A percentile compares a stretch with the other conserved stretches of the same genome.
phyloP scores from a whole-genome alignment of 495 filamentous ascomycete species.

The Bryoglossum gracile region DNA sequence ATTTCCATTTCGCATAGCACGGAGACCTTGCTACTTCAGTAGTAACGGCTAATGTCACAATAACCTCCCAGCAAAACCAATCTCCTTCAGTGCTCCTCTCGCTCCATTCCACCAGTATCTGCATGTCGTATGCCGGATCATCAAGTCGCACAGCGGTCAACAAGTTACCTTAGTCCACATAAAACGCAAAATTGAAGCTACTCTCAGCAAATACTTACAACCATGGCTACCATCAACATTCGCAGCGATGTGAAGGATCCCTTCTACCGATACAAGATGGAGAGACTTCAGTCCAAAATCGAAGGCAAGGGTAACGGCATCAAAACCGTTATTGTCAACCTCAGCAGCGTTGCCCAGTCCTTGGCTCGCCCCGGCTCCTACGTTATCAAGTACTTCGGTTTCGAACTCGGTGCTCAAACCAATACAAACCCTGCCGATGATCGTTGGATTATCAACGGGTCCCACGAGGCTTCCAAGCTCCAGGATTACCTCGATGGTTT shows the following conservation, averaged over 20 bases:
- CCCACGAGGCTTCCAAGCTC: conserved; percentile 90
- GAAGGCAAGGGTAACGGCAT: conserved; percentile 98
- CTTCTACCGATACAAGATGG: conserved; percentile 99
- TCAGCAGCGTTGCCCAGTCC: conserved; percentile 89
- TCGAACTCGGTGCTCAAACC: conserved; percentile 96
- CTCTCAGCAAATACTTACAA: conserved; percentile 37
- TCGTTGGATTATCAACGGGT: conserved; percentile 99
- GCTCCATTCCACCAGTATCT: conserved; percentile 22
- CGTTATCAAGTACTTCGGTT: conserved; percentile 99
- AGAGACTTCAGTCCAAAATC: conserved; percentile 95
- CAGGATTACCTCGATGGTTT: conserved; percentile 98
- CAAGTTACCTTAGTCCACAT: conserved; percentile 26
- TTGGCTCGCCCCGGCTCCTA: conserved; percentile 88
- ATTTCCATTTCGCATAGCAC: conserved; percentile 86
- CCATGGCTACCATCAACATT: conserved; percentile 91
- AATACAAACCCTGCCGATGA: conserved; percentile 95
- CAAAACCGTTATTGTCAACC: conserved; percentile 95
- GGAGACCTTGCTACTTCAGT: conserved; percentile 73
- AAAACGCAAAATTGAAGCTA: conserved; percentile 20
- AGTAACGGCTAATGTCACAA: conserved; percentile 64
- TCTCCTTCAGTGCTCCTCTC: conserved; percentile 31
- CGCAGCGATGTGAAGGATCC: conserved; percentile 96
- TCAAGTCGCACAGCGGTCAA: conserved; percentile 37
- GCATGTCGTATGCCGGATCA: conserved; percentile 43
- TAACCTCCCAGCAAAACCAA: conserved; percentile 39